Percentiles rank a stretch among this genome's conserved stretches.
Evolutionary conservation across 345 rosid genomes (phyloP).

Genomic region (Sonneratia caseolaris): DNA sequence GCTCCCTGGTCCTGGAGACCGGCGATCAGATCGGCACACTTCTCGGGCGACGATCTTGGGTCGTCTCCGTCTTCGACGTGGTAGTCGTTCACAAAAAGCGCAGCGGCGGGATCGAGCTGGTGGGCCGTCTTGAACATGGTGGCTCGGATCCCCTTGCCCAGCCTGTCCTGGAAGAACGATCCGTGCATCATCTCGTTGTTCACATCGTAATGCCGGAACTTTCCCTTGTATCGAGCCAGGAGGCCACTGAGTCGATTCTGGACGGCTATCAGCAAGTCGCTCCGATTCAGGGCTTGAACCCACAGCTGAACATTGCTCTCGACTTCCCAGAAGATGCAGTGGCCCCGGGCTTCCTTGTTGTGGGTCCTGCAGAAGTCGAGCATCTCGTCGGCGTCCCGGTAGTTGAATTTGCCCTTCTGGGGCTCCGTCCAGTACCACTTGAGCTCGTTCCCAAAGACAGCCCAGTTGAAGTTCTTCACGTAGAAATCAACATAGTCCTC

Average conservation of each 20-base stretch:
- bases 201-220: constrained; percentile 84
- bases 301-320: constrained; percentile 67
- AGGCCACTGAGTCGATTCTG: constrained; percentile 63
- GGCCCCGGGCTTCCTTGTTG: constrained; percentile 62
- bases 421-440: constrained; percentile 98
- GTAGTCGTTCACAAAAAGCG: constrained; percentile 78
- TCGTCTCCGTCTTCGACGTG: constrained; percentile 85
- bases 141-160: constrained; percentile 55
- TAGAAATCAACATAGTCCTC: constrained; percentile 82
- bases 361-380: constrained; percentile 52
- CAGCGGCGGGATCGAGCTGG: constrained; percentile 62
- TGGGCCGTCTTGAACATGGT: constrained; percentile 64
- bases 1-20: constrained; percentile 72
- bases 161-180: constrained; percentile 57
- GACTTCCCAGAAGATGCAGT: constrained; percentile 98
- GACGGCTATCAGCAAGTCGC: constrained; percentile 48
- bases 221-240: constrained; percentile 72
- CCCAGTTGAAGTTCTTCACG: constrained; percentile 76
- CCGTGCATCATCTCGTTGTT: constrained; percentile 98
- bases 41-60: constrained; percentile 62
- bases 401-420: constrained; percentile 63
- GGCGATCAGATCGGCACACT: constrained; percentile 61
- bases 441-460: constrained; percentile 86
- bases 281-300: constrained; percentile 51
- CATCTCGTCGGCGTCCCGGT: constrained; percentile 84